Evolutionary conservation across 352 stramenopile species (phyloP).

Genomic region (Albugo laibachii): DNA sequence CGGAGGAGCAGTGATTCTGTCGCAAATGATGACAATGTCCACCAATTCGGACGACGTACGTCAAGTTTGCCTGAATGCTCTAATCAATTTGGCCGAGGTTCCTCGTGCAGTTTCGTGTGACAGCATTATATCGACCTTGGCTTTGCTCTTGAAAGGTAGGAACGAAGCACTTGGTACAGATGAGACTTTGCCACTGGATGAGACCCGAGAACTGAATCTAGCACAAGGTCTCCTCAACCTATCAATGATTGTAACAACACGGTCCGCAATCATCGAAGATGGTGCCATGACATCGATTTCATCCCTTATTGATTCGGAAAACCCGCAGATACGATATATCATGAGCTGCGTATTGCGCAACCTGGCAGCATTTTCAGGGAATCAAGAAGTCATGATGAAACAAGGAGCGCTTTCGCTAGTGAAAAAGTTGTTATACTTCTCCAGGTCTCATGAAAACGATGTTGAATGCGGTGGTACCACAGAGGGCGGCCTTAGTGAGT

Average conservation of each 20-base stretch:
- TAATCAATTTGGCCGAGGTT: constrained; percentile 48
- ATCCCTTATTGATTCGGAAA: constrained; percentile 17
- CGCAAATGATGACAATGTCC: constrained; percentile 32
- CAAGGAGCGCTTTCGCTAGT: constrained; percentile 27
- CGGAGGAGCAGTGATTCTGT: constrained; percentile 33
- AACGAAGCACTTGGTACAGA: no score
- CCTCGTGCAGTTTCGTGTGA: constrained; percentile 58
- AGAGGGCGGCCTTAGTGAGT: constrained; percentile 3
- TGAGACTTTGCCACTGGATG: neutral
- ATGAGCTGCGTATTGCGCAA: constrained; percentile 38
- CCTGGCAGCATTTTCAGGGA: constrained; percentile 31
- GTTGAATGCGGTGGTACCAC: neutral
- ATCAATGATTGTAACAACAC: constrained; percentile 57
- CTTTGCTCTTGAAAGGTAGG: constrained; percentile 1
- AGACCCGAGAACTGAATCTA: neutral
- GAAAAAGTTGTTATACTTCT: constrained; percentile 17
- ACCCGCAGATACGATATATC: constrained; percentile 11
- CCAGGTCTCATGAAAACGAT: constrained; percentile 3
- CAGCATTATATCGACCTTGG: constrained; percentile 29
- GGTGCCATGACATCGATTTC: constrained; percentile 32
- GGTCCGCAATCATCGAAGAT: constrained; percentile 49
- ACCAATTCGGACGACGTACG: constrained; percentile 27
- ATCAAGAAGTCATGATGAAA: constrained; percentile 39
- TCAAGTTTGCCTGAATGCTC: constrained; percentile 34
- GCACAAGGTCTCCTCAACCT: constrained; percentile 52